Evolutionary conservation across 192 early-diverging fungal species (phyloP), one percentile per base, ranked within the genome.

Genomic region (Backusella macrospora): DNA sequence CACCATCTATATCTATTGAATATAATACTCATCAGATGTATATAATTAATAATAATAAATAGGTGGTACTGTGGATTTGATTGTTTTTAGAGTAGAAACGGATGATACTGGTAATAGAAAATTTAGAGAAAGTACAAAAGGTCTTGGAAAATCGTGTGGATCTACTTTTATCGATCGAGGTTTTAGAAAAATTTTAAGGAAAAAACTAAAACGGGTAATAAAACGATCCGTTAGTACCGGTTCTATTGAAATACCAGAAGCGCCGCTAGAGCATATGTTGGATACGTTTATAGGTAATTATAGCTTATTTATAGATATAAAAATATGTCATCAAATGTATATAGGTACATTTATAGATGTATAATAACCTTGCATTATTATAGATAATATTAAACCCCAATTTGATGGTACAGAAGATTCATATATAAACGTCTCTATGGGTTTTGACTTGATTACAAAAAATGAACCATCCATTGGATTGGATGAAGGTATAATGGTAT

Each of bases 61-160:
- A 83, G 83, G 84, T 71, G 84, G 84, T 67, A 86, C 84, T 15
- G 78, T 86, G 0, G 84, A 86, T 82, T 75, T 86, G 70, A 86
- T 86, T 46, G 82, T 83, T 0, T 86, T 86, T 67, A 66, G 79
- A 26, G 81, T 83, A 26, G 78, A 82, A 40, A 63, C 73, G 43
- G 75, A 75, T 21, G 66, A 62, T 15, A 68, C 49, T 39, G 73
- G 79, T 4, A 80, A 76, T 59, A 67, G 79, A 14, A 76, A 69
- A 23, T 77, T 81, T 52, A 72, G 72, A 63, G 85, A 86, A 40
- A 81, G 82, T 29, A 83, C 85, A 14, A 76, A 84, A 38, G 85
- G 85, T 42, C 73, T 78, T 62, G 85, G 85, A 45, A 70, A 81
- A 34, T 83, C 81, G 13, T 86, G 85, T 70, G 85, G 85, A 39